Percentiles rank a stretch among this genome's conserved stretches.
phyloP scores from a whole-genome alignment of 2,329 filamentous ascomycete species.

The Colletotrichum destructivum region DNA sequence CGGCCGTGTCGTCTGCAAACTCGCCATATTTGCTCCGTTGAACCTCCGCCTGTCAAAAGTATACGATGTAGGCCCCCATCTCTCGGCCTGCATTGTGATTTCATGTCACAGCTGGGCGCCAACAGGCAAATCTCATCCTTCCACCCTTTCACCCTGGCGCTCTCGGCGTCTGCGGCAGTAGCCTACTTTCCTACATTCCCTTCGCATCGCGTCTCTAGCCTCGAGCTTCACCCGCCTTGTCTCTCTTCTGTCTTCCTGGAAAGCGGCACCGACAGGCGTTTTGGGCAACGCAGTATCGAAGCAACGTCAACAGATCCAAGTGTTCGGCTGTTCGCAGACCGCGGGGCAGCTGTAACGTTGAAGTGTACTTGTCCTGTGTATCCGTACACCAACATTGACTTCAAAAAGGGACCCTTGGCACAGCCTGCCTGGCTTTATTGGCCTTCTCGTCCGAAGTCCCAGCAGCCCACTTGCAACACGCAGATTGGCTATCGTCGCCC shows the following conservation, averaged over 20 bases:
- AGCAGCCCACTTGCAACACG: neutral
- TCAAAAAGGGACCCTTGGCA: neutral
- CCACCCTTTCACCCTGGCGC: no score
- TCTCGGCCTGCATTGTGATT: neutral
- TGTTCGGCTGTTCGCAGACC: neutral
- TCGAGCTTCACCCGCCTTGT: neutral
- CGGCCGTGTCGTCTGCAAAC: no score
- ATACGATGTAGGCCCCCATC: neutral
- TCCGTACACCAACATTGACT: neutral
- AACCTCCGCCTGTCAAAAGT: neutral
- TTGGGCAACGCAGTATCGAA: neutral
- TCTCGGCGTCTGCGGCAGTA: neutral
- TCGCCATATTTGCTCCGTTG: constrained; percentile 18
- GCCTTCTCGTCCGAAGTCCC: constrained; percentile 25
- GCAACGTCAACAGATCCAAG: neutral
- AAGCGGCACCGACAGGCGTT: neutral
- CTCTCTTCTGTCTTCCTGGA: no score
- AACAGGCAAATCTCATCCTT: neutral
- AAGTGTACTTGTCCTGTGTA: neutral
- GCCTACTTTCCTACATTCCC: neutral
- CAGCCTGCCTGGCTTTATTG: neutral
- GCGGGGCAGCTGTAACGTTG: neutral
- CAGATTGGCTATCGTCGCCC: neutral
- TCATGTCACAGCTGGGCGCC: constrained; percentile 6
- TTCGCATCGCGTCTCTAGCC: neutral